Evolutionary conservation across 2,329 filamentous ascomycete species (phyloP), one percentile per base, ranked within the genome.

Genomic region (Arthrobotrys iridis): DNA sequence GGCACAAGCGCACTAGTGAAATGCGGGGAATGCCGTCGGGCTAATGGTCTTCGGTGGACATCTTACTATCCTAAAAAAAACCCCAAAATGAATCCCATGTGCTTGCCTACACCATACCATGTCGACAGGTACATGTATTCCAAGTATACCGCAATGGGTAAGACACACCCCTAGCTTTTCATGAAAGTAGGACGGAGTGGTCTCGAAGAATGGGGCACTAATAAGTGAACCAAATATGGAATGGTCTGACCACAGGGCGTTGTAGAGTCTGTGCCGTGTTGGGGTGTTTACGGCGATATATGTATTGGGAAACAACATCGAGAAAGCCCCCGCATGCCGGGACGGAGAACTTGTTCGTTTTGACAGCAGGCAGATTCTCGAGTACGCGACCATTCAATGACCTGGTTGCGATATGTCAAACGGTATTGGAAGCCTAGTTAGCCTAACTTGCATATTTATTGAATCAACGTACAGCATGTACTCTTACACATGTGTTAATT

Each of bases 211-310:
- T 22, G 18, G 4, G 11, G 18, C n/a, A 10, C 10, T 18, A 15
- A 4, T 26, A 11, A 1, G 6, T 0, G 10, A 30, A 4, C 64
- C 52, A n/a, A 68, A 71, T 71, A 3, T 55, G 68, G 60, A 33
- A 46, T 60, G 45, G 55, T 35, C 43, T 10, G 13, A 28, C 22
- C 18, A 24, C 11, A 60, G 15, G 26, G 30, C 33, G 26, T 46
- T 66, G 62, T 52, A 11, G 48, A 55, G 41, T 3, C 11, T 58
- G n/a, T 35, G 41, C 22, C 30, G 13, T 46, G 50, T 30, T 43
- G 35, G 37, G 45, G 55, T 72, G 67, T 62, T 59, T 67, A 45
- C 70, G 70, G 70, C 70, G 70, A 74, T 55, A 57, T 37, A 57
- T 74, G 62, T 30, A 74, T 67, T 74, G 22, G 62, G 70, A 18